Conservation (phyloP, 176 grass and related monocot species). For the Aechmea fasciata region DNA sequence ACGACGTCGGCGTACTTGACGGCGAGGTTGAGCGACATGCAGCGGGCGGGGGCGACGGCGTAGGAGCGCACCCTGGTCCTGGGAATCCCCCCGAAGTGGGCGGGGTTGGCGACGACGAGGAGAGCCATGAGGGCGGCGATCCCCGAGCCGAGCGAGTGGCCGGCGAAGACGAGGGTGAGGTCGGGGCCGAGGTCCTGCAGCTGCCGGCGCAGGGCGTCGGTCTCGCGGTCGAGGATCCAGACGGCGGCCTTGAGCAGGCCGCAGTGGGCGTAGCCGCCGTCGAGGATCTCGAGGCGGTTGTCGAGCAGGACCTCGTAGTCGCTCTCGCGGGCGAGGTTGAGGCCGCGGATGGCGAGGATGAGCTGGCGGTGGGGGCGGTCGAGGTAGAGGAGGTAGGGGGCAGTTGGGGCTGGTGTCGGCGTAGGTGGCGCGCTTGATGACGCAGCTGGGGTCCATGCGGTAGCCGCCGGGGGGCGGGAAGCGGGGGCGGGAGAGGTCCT, state of each 20-base stretch:
- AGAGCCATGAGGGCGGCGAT: slow-evolving; percentile 81
- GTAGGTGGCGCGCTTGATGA: slow-evolving; percentile 58
- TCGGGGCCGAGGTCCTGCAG: slow-evolving; percentile 35
- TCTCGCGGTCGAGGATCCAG: slow-evolving; percentile 67
- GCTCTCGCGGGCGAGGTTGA: slow-evolving; percentile 89
- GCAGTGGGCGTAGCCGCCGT: slow-evolving; percentile 84
- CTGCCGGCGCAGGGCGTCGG: slow-evolving; percentile 32
- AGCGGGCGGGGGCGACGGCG: slow-evolving; percentile 68
- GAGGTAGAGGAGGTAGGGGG: slow-evolving; percentile 76
- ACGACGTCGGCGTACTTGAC: slow-evolving; percentile 98
- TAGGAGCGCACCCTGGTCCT: slow-evolving; percentile 63
- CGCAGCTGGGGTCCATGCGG: slow-evolving; percentile 26
- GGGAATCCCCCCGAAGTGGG: slow-evolving; percentile 46
- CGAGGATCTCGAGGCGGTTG: slow-evolving; percentile 95
- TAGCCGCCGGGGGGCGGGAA: slow-evolving; percentile 37
- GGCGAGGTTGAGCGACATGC: slow-evolving; percentile 96
- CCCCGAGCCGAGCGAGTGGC: slow-evolving; percentile 91
- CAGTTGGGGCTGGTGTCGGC: slow-evolving; percentile 35
- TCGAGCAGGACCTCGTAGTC: slow-evolving; percentile 95
- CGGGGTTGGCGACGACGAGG: slow-evolving; percentile 64
- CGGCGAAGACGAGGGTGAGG: slow-evolving; percentile 63
- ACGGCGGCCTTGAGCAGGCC: slow-evolving; percentile 67
- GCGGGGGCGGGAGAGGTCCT: slow-evolving; percentile 45
- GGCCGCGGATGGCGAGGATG: slow-evolving; percentile 78
- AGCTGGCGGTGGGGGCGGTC: slow-evolving; percentile 52